A percentile compares a stretch with the other conserved stretches of the same genome.
phyloP scores from a whole-genome alignment of 1,284 basidiomycete species.

The Athelia sp. region DNA sequence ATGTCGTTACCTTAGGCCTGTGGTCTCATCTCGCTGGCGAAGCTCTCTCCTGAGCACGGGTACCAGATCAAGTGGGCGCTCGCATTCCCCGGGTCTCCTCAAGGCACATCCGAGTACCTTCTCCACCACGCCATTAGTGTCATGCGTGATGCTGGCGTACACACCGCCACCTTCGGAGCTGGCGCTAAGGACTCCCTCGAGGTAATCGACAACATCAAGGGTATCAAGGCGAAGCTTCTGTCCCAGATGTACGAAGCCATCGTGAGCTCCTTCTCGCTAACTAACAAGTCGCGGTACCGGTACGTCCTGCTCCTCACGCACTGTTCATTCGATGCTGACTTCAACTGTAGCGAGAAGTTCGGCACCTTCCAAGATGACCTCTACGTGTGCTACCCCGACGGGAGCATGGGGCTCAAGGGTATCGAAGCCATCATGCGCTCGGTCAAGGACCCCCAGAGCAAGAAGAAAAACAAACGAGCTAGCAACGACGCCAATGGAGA shows the following conservation, averaged over 20 bases:
- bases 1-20: conserved; percentile 33
- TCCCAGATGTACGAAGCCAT: conserved; percentile 42
- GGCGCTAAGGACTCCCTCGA: conserved; percentile 32
- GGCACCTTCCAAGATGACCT: conserved; percentile 14
- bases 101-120: conserved; percentile 26
- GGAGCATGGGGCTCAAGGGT: conserved; percentile 25
- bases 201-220: conserved; percentile 30
- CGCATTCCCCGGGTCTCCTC: conserved; percentile 42
- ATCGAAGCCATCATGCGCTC: conserved; percentile 31
- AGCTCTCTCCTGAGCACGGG: conserved; percentile 46
- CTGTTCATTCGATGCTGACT: too few relatives aligned
- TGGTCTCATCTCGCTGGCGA: conserved; percentile 48
- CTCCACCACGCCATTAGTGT: conserved; percentile 41
- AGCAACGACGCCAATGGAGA: too few relatives aligned
- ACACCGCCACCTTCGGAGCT: conserved; percentile 41
- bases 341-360: conserved; percentile 5
- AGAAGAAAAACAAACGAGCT: not conserved
- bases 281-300: conserved; percentile 28
- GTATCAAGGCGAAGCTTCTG: conserved; percentile 34
- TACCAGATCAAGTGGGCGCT: conserved; percentile 59
- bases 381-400: conserved; percentile 18
- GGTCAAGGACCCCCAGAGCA: not conserved
- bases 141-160: conserved; percentile 36
- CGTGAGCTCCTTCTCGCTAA: conserved; percentile 33
- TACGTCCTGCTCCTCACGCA: not conserved